Base-by-base conservation (phyloP, 768 basidiomycete genomes). In the Panaeolus cyanescens region DNA sequence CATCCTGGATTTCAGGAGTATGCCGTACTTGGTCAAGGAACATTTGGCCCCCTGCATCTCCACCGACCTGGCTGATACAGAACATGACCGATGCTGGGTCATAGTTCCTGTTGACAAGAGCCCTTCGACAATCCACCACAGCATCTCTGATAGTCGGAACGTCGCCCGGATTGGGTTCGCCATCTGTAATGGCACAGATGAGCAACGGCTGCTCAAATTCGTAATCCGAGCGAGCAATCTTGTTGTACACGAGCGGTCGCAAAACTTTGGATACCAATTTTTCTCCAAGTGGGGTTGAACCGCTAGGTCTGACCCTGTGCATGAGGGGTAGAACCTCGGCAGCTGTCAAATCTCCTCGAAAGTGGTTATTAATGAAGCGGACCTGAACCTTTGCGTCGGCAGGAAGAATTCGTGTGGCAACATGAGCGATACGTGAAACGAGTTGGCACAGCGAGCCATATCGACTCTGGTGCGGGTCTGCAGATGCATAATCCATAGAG, bases 321-420 rank as follows among this genome's bases (percentile, higher is more conserved):
- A 62, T 61, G 17, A 42, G 42, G 2, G 60, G 22, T 22, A 19
- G 39, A 20, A 66, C 55, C 32, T 32, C 32, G 1, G 55, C 37
- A 30, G 57, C 45, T 8, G 58, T 33, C 17, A 37, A 8, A 3
- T 30, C 19, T 1, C n/a, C 33, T 1, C 12, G 31, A 20, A 34
- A 59, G 1, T 10, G 6, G n/a, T 65, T 42, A 53, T 72, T 72
- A 59, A 72, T 72, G 62, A 72, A 72, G 28, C 65, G 63, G 28
- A 72, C 60, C 22, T 69, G 53, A 30, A 71, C 68, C 19, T 62
- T 64, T 25, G 53, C 28, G 22, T 67, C 64, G 40, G 69, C 71
- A 7, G 71, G 71, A 17, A 73, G 61, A 30, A 73, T 62, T 54
- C 54, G 59, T 13, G 70, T 72, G 5, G 71, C 61, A 50, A 72